Percentiles rank a stretch among this genome's conserved stretches.
Conservation (phyloP, 2,329 filamentous ascomycete genomes). For the Dactylellina haptotyla region DNA sequence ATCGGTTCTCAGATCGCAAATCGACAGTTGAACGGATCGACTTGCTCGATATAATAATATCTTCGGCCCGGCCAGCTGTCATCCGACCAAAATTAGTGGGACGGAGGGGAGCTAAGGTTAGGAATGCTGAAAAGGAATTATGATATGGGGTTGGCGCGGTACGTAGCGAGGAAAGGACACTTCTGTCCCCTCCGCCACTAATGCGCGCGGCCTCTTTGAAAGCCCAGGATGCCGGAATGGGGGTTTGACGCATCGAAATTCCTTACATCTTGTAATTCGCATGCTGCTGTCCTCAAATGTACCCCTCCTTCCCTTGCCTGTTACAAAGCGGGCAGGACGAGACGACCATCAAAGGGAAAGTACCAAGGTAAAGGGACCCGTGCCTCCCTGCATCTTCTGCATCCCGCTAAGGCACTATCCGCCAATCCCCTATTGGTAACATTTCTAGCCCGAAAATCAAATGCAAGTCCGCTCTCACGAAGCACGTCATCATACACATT, state of each 20-base stretch:
- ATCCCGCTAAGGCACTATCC: conserved; percentile 1
- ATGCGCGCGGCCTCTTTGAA: no score
- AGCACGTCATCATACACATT: conserved; percentile 35
- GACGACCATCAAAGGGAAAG: background rate
- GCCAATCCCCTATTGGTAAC: background rate
- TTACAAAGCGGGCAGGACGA: background rate
- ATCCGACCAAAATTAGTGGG: background rate
- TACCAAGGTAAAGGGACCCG: conserved; percentile 35
- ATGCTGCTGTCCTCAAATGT: conserved; percentile 12
- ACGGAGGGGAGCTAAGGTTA: background rate
- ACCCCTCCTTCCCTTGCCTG: conserved; percentile 10
- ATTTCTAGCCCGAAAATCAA: background rate
- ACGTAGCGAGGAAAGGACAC: background rate
- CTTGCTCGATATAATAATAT: background rate
- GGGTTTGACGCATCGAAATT: conserved; percentile 19
- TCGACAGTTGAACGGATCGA: no score
- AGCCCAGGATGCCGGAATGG: no score
- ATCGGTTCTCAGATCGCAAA: no score
- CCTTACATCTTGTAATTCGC: no score
- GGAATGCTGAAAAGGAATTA: background rate
- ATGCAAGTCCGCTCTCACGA: background rate
- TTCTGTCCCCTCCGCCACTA: background rate
- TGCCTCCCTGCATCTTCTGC: conserved; percentile 26
- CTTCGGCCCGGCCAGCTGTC: background rate
- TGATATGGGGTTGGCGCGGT: background rate